Evolutionary conservation across 805 yeast species (phyloP).

Genomic region (Wickerhamiella lipophila): DNA sequence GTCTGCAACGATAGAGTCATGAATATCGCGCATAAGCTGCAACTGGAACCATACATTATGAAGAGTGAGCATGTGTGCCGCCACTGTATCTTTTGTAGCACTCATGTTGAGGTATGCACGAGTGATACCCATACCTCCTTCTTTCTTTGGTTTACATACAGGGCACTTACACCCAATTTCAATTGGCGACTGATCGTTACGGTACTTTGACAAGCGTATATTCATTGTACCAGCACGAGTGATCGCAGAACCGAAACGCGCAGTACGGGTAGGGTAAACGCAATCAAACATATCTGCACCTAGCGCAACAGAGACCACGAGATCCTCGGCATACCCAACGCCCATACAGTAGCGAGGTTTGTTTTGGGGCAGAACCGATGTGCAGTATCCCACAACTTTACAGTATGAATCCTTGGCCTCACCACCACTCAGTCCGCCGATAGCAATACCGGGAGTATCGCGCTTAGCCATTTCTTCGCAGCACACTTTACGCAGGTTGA

Average conservation of each 20-base stretch:
- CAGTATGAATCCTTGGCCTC: slow-evolving; percentile 34
- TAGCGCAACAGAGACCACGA: slow-evolving; percentile 35
- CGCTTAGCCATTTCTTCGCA: slow-evolving; percentile 34
- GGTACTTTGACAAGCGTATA: slow-evolving; percentile 27
- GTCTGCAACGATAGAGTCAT: slow-evolving; percentile 31
- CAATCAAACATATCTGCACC: slow-evolving; percentile 38
- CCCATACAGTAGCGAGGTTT: slow-evolving; percentile 39
- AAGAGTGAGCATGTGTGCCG: slow-evolving; percentile 34
- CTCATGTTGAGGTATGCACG: slow-evolving; percentile 30
- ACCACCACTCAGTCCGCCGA: slow-evolving; percentile 38
- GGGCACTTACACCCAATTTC: slow-evolving; percentile 35
- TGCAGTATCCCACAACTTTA: slow-evolving; percentile 31
- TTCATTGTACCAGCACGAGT: slow-evolving; percentile 31
- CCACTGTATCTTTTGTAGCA: slow-evolving; percentile 34
- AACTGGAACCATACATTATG: slow-evolving; percentile 35
- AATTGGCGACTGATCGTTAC: slow-evolving; percentile 29
- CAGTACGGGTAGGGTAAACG: slow-evolving; percentile 36
- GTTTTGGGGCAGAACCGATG: slow-evolving; percentile 31
- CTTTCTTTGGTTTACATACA: slow-evolving; percentile 26
- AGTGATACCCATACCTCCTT: slow-evolving; percentile 30
- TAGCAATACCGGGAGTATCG: slow-evolving; percentile 37
- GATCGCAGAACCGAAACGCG: slow-evolving; percentile 35
- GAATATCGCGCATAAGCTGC: slow-evolving; percentile 32
- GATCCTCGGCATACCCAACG: slow-evolving; percentile 37
- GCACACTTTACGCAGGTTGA: slow-evolving; percentile 29